Percentiles rank a stretch among this genome's conserved stretches.
Conservation (phyloP, 768 basidiomycete species). For the Lactifluus volemus region DNA sequence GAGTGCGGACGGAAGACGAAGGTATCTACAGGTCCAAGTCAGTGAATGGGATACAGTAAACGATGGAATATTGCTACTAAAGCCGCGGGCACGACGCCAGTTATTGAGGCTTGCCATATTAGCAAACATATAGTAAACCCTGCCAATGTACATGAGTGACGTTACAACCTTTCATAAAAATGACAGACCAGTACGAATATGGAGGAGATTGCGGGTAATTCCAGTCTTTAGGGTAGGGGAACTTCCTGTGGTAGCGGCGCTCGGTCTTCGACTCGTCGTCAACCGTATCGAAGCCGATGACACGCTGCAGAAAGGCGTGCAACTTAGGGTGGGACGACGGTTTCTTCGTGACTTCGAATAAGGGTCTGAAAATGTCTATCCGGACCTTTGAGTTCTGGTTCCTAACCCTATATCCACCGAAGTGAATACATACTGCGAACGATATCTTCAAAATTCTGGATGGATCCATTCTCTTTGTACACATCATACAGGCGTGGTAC, state of each 20-base stretch:
- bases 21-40: slow-evolving; percentile 50
- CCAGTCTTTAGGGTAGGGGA: slow-evolving; percentile 88
- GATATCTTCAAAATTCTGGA: slow-evolving; percentile 86
- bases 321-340: slow-evolving; percentile 87
- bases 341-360: slow-evolving; percentile 95
- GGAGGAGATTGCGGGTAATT: slow-evolving; percentile 84
- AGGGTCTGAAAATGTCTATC: slow-evolving; percentile 81
- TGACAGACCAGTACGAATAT: slow-evolving; percentile 83
- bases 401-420: background rate
- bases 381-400: background rate
- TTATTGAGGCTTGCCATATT: slow-evolving; percentile 94
- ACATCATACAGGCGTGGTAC: slow-evolving; percentile 91
- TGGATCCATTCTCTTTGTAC: slow-evolving; percentile 80
- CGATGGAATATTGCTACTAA: slow-evolving; percentile 54
- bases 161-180: background rate
- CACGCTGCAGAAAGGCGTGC: slow-evolving; percentile 90
- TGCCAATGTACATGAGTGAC: slow-evolving; percentile 25
- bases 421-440: slow-evolving; percentile 58
- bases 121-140: slow-evolving; percentile 97
- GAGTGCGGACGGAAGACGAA: slow-evolving; percentile 96
- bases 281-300: slow-evolving; percentile 96
- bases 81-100: slow-evolving; percentile 81
- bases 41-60: background rate
- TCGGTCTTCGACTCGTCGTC: slow-evolving; percentile 97
- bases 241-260: slow-evolving; percentile 85